Conservation (phyloP, 1,284 basidiomycete species). For the Sporisorium sorghi region DNA sequence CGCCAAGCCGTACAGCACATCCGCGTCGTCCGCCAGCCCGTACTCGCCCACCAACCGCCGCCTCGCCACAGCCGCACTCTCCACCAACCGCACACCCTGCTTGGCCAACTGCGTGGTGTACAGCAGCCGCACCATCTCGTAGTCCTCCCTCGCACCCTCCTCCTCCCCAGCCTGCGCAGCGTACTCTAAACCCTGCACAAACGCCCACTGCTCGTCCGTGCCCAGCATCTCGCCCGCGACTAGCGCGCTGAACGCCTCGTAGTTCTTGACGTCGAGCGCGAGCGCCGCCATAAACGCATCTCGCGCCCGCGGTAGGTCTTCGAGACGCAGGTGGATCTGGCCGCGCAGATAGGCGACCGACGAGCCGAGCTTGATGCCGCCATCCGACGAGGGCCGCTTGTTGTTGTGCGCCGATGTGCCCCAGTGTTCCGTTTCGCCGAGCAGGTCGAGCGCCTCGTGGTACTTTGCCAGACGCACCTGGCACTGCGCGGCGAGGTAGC, state of each 20-base stretch:
- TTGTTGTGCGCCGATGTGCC: constrained; percentile 35
- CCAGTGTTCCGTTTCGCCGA: constrained; percentile 74
- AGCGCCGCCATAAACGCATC: constrained; percentile 94
- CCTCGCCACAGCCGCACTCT: constrained; percentile 19
- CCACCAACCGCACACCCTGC: constrained; percentile 63
- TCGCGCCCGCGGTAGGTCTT: constrained; percentile 87
- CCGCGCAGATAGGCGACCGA: constrained; percentile 88
- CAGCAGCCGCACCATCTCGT: constrained; percentile 87
- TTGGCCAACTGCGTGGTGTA: constrained; percentile 92
- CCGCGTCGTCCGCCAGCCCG: constrained; percentile 83
- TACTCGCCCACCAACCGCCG: constrained; percentile 78
- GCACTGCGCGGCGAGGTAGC: constrained; percentile 82
- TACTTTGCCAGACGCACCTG: constrained; percentile 92
- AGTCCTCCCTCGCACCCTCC: constrained; percentile 75
- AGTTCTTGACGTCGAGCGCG: constrained; percentile 94
- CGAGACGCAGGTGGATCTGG: constrained; percentile 90
- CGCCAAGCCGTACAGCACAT: constrained; percentile 90
- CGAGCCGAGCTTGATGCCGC: constrained; percentile 69
- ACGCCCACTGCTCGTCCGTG: constrained; percentile 81
- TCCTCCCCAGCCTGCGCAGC: constrained; percentile 76
- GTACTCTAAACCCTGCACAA: constrained; percentile 86
- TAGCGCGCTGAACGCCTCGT: constrained; percentile 91
- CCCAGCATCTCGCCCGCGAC: constrained; percentile 79
- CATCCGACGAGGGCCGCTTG: constrained; percentile 64
- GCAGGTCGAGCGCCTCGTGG: constrained; percentile 89